Evolutionary conservation across 164 flowering plant genomes (phyloP), one percentile per base, ranked within the genome.

Genomic region (Kalanchoe fedtschenkoi): DNA sequence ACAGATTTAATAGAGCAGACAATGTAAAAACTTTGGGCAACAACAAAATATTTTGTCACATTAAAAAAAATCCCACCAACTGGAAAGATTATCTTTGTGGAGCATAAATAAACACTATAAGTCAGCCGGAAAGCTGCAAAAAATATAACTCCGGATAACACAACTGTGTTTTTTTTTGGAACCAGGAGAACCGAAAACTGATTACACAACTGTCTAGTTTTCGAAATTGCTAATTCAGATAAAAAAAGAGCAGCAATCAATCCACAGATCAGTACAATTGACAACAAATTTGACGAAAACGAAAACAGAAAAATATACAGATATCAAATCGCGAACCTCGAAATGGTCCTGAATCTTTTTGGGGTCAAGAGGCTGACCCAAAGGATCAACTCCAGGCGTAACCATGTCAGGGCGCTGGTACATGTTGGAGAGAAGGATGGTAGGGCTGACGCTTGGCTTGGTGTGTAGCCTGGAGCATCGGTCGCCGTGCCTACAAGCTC

Each of bases 361-460:
- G 2, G 90, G 87, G 63, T 82, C 87, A 37, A 82, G 69, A 35
- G 89, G 74, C 19, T 79, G 76, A 39, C 85, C 87, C 63, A 71
- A 80, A 55, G 81, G 72, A 58, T 84, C 87, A 39, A 82, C 69
- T 13, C 87, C 90, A 21, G 87, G 87, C 22, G 83, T 79, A 41
- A 85, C 72, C 85, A 79, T 77, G 63, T 84, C 89, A 61, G 87
- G 90, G 14, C 87, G 74, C 70, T 85, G 90, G 66, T 85, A 85
- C 90, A 85, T 85, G 70, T 85, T 85, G 43, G 87, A 81, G 21
- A 85, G 72, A 46, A 85, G 67, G 14, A 85, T 70, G 7, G 90
- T 85, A 2, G 90, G 87, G 63, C 90, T 85, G 22, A 80, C 70
- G 69, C 80, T 81, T 10, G 90, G 90, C 58, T 76, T 74, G 5